These are phyloP conservation scores for Pilaira anomala DNA, from an alignment of 192 early-diverging fungal species.

Conservation along the genomic window DNA sequence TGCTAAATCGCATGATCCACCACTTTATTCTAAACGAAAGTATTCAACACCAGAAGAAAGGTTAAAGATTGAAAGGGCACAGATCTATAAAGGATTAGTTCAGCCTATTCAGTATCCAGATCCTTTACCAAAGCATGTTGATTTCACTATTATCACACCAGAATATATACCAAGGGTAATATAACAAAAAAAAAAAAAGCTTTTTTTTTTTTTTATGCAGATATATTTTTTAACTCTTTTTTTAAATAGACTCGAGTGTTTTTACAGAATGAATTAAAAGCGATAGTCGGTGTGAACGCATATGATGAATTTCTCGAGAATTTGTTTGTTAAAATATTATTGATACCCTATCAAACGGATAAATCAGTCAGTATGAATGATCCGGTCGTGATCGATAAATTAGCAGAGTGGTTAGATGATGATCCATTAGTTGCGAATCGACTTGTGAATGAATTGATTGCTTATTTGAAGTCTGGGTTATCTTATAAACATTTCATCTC, in stretches of 20 bases:
- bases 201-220: background rate
- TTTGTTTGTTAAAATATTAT: constrained; percentile 6
- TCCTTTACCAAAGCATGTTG: background rate
- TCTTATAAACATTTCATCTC: constrained; percentile 2
- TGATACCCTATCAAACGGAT: constrained; percentile 9
- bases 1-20: constrained; percentile 11
- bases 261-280: constrained; percentile 10
- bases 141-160: constrained; percentile 14
- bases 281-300: background rate
- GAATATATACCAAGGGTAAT: constrained; percentile 19
- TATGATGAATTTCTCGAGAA: constrained; percentile 22
- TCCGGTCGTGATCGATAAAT: background rate
- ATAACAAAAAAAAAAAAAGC: too few relatives aligned
- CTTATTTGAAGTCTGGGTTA: constrained; percentile 7
- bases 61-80: background rate
- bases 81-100: constrained; percentile 10
- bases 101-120: background rate
- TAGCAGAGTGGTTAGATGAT: constrained; percentile 20
- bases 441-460: constrained; percentile 17
- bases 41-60: constrained; percentile 5
- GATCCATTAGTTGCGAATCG: constrained; percentile 4
- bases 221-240: background rate
- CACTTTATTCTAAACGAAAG: background rate
- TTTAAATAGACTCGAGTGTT: background rate
- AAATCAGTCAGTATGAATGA: constrained; percentile 16